Evolutionary conservation across 495 filamentous ascomycete species (phyloP).

Genomic region (Aspergillus wentii): DNA sequence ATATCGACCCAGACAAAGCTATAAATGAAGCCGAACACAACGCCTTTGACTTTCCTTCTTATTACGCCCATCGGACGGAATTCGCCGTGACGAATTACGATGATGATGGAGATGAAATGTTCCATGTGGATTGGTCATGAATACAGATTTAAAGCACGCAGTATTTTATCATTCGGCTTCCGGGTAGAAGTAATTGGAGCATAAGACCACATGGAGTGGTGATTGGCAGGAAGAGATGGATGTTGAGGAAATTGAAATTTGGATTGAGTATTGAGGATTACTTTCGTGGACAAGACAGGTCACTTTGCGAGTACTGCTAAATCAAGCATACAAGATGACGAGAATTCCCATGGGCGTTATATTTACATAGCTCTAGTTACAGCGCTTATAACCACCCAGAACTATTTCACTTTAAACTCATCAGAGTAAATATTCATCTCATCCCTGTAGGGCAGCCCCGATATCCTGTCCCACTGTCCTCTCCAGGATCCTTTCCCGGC

Average conservation of each 20-base stretch:
- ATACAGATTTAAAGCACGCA: conserved; percentile 3
- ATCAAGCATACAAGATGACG: too few species aligned
- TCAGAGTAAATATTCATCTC: too few species aligned
- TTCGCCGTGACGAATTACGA: not conserved
- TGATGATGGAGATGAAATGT: conserved; percentile 3
- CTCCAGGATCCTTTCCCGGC: too few species aligned
- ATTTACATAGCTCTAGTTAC: too few species aligned
- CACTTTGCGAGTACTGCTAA: too few species aligned
- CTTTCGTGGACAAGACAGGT: too few species aligned
- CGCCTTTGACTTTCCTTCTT: not conserved
- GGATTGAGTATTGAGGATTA: conserved; percentile 16
- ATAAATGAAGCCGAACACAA: not conserved
- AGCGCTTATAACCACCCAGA: too few species aligned
- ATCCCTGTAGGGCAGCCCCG: too few species aligned
- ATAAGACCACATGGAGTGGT: conserved; percentile 4
- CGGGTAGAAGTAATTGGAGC: not conserved
- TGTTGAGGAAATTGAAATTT: conserved; percentile 16
- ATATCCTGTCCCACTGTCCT: too few species aligned
- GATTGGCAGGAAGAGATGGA: conserved; percentile 10
- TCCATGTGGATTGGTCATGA: not conserved
- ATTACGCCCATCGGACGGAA: not conserved
- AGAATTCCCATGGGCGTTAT: too few species aligned
- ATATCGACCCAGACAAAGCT: not conserved
- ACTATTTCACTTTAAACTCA: too few species aligned
- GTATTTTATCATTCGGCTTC: conserved; percentile 9